phyloP scores from a whole-genome alignment of 2,329 filamentous ascomycete species.

The Tolypocladium nubicola region DNA sequence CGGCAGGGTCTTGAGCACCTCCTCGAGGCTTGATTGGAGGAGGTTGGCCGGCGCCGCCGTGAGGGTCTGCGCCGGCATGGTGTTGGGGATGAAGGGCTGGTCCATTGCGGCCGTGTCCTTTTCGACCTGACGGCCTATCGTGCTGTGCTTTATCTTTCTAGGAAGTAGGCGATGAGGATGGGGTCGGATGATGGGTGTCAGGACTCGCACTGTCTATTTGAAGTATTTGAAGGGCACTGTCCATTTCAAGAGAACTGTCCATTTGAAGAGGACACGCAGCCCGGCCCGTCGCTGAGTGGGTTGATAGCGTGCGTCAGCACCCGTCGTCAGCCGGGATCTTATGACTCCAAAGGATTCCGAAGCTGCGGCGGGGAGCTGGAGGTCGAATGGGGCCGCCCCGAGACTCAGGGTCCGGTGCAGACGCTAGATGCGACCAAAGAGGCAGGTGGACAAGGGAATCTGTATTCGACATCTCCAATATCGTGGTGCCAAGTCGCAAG shows the following conservation, averaged over 20 bases:
- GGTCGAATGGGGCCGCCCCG: neutral
- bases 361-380: neutral
- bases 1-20: conserved; percentile 24
- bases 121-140: no score
- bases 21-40: conserved; percentile 22
- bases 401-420: no score
- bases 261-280: neutral
- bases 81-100: conserved; percentile 21
- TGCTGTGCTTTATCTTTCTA: neutral
- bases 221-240: neutral
- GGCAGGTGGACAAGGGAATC: neutral
- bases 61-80: conserved; percentile 16
- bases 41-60: conserved; percentile 15
- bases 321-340: neutral
- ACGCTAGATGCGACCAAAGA: neutral
- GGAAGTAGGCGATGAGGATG: neutral
- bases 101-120: conserved; percentile 8
- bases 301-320: neutral
- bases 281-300: neutral
- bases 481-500: neutral
- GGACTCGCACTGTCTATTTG: neutral
- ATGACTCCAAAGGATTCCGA: neutral
- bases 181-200: neutral
- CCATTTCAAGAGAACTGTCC: neutral
- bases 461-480: neutral